Evolutionary conservation across 495 filamentous ascomycete species (phyloP).

Genomic region (Jackrogersella multiformis): DNA sequence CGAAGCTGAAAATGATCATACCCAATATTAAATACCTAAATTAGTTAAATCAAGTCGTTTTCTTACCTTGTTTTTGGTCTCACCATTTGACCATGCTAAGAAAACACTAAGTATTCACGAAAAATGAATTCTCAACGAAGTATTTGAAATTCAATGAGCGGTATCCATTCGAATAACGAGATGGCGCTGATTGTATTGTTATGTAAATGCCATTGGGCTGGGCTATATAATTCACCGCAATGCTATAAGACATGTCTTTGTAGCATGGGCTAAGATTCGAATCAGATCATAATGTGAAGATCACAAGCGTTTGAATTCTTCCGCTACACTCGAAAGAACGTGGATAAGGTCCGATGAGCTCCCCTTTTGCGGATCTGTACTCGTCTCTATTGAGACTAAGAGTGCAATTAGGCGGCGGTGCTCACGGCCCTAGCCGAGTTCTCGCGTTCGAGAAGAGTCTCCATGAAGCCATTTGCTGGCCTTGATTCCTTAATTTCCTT

Average conservation of each 20-base stretch:
- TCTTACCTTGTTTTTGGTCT: too few relatives aligned
- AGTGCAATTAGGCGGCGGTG: conserved; percentile 33
- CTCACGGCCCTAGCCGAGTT: conserved; percentile 35
- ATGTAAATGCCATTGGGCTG: conserved; percentile 24
- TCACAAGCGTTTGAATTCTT: conserved; percentile 26
- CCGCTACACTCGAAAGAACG: conserved; percentile 48
- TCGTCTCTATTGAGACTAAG: conserved; percentile 12
- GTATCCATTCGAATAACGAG: conserved; percentile 39
- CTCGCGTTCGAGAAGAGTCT: conserved; percentile 53
- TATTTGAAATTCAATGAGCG: conserved; percentile 40
- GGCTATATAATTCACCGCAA: conserved; percentile 25
- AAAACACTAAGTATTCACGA: too few relatives aligned
- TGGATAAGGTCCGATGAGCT: conserved; percentile 47
- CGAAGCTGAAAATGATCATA: background rate
- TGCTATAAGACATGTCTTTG: conserved; percentile 19
- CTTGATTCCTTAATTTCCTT: conserved; percentile 60
- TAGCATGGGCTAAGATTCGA: conserved; percentile 20
- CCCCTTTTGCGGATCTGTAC: conserved; percentile 35
- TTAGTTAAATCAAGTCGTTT: background rate
- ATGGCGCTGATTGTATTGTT: conserved; percentile 46
- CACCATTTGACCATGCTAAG: too few relatives aligned
- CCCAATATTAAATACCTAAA: background rate
- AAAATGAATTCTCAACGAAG: background rate
- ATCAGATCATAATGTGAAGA: conserved; percentile 30
- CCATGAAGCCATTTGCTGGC: conserved; percentile 45